Evolutionary conservation across 1,284 basidiomycete genomes (phyloP).

Genomic region (Coriolopsis trogii): DNA sequence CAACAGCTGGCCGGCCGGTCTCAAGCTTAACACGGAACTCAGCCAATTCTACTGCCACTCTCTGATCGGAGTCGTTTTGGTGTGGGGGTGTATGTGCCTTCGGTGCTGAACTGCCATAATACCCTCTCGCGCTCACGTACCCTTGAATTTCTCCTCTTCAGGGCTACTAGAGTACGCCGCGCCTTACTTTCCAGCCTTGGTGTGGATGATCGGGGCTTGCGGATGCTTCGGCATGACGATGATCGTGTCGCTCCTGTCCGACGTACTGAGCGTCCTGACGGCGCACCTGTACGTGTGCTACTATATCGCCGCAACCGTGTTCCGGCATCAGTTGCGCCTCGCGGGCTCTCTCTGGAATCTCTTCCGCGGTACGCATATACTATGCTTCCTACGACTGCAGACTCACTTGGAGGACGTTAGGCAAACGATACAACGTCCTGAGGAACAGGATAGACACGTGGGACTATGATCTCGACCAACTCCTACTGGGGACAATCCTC

Average conservation of each 20-base stretch:
- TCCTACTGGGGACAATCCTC: constrained; percentile 92
- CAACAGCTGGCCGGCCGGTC: constrained; percentile 92
- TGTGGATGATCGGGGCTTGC: constrained; percentile 54
- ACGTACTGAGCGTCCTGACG: constrained; percentile 69
- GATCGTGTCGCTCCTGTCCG: constrained; percentile 67
- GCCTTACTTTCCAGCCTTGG: constrained; percentile 48
- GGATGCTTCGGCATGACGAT: constrained; percentile 74
- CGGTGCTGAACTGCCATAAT: neutral
- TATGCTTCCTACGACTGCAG: neutral
- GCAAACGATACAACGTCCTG: constrained; percentile 85
- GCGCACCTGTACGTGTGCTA: constrained; percentile 80
- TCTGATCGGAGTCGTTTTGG: constrained; percentile 62
- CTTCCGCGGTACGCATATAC: constrained; percentile 76
- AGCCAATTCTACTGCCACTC: constrained; percentile 80
- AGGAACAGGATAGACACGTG: constrained; percentile 85
- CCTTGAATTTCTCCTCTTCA: constrained; percentile 23
- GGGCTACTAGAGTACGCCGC: constrained; percentile 40
- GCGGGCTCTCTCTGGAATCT: constrained; percentile 86
- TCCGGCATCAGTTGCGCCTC: constrained; percentile 63
- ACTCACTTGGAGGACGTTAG: constrained; percentile 41
- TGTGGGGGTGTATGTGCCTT: constrained; percentile 68
- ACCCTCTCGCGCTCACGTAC: too few species aligned
- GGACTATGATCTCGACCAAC: constrained; percentile 92
- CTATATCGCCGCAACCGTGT: constrained; percentile 64
- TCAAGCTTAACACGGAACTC: constrained; percentile 95